These are phyloP conservation scores for Simplicillium aogashimaense DNA, from an alignment of 2,329 filamentous ascomycete genomes.

Conservation along the genomic window DNA sequence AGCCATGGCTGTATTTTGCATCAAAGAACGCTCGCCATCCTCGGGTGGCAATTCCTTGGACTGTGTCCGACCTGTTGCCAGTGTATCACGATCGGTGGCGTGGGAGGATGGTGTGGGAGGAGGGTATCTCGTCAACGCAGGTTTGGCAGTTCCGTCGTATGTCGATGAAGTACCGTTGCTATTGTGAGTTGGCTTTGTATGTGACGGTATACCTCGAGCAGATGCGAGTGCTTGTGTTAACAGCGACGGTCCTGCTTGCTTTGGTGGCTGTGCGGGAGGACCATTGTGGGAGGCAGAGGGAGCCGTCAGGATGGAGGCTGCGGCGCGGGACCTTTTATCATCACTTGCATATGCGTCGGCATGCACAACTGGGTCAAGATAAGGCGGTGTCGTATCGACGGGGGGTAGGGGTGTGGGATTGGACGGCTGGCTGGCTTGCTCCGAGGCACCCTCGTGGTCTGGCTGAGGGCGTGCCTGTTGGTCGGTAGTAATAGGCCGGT, in stretches of 20 bases:
- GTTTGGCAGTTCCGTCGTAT: background rate
- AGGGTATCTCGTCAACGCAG: background rate
- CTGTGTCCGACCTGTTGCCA: background rate
- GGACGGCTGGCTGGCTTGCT: constrained; percentile 1
- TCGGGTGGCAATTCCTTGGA: background rate
- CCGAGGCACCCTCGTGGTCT: background rate
- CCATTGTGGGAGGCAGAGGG: background rate
- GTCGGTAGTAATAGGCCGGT: constrained; percentile 10
- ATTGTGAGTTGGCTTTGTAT: background rate
- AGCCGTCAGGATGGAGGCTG: background rate
- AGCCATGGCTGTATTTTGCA: constrained; percentile 20
- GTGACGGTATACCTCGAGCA: constrained; percentile 4
- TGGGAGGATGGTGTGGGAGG: background rate
- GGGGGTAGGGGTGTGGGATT: constrained; percentile 2
- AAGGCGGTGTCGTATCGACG: constrained; percentile 4
- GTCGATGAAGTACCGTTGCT: background rate
- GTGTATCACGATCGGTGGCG: background rate
- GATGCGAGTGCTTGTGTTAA: constrained; percentile 6
- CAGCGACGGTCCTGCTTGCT: constrained; percentile 2
- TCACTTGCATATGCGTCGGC: background rate
- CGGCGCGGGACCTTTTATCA: constrained; percentile 5
- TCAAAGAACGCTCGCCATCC: background rate
- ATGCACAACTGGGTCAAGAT: background rate
- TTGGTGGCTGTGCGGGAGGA: background rate
- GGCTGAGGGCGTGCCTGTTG: background rate